A percentile compares a stretch with the other conserved stretches of the same genome.
phyloP scores from a whole-genome alignment of 1,139 yeast species.

The Hansenula anomala region DNA sequence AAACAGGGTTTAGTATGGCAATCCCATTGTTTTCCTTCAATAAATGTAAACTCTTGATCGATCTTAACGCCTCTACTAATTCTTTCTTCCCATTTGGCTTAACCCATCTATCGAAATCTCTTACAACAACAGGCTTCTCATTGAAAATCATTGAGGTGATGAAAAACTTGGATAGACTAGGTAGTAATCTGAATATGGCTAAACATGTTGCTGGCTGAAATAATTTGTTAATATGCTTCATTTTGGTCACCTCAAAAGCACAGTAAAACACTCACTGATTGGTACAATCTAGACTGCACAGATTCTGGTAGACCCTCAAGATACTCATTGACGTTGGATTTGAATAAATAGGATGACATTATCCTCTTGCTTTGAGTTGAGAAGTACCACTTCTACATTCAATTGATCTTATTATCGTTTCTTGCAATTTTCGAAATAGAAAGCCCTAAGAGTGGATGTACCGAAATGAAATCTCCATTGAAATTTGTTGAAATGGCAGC shows the following conservation, averaged over 20 bases:
- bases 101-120: slow-evolving; percentile 75
- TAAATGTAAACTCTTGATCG: slow-evolving; percentile 71
- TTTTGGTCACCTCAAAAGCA: too few species aligned
- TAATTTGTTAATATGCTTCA: slow-evolving; percentile 23
- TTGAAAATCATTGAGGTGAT: slow-evolving; percentile 84
- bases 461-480: too few species aligned
- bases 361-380: too few species aligned
- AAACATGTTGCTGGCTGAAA: slow-evolving; percentile 80
- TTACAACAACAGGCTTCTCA: slow-evolving; percentile 63
- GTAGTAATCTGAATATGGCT: slow-evolving; percentile 82
- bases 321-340: slow-evolving; percentile 82
- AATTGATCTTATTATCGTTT: too few species aligned
- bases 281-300: slow-evolving; percentile 73
- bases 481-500: too few species aligned
- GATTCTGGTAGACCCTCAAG: slow-evolving; percentile 84
- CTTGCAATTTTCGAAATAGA: neutral
- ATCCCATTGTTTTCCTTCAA: slow-evolving; percentile 61
- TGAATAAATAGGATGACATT: slow-evolving; percentile 44
- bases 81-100: slow-evolving; percentile 44
- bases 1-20: slow-evolving; percentile 64
- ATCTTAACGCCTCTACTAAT: slow-evolving; percentile 71
- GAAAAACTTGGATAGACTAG: slow-evolving; percentile 84
- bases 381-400: neutral
- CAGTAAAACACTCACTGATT: slow-evolving; percentile 39
- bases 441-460: too few species aligned